Base-by-base conservation (phyloP, 2,329 filamentous ascomycete genomes). In the Sarocladium kiliense region DNA sequence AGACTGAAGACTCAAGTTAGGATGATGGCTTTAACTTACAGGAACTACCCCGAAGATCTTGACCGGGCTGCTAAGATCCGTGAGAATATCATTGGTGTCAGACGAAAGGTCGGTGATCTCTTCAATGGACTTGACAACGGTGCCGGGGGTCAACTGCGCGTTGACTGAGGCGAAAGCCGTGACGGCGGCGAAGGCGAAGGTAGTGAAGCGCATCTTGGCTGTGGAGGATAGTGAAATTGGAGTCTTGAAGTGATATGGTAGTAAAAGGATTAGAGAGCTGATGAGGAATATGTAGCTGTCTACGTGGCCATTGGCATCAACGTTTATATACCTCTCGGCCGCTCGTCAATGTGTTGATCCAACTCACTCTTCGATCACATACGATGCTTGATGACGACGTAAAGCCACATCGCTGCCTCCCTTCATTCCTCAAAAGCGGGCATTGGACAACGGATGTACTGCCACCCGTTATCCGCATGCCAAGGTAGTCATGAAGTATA, bases 101-200 rank as follows among this genome's bases (percentile, higher is more conserved):
- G 10, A 10, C 19, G 62, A 60, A 10, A 58, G 4, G 32, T 56
- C 34, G 51, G 47, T 57, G 18, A 64, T 55, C 26, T 53, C 45
- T 18, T 58, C 23, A 47, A 63, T 54, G 34, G 53, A 32, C 6
- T 30, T 34, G 45, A 56, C 39, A 39, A 62, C 39, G 14, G 39
- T 30, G 32, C 56, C 45, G 19, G 58, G 41, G 19, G 54, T 39
- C 27, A 54, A 37, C 23, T 56, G 53, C 14, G 59, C 57, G 27
- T 58, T 58, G 37, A 50, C 58, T 3, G 57, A 55, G 18, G 56
- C 57, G 39, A 54, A 56, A 23, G 63, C 55, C 37, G 59, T 54
- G 55, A 59, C n/a, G 50, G 60, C 54, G 47, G 53, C 41, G 34
- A 61, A n/a, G 51, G 58, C 49, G 23, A 62, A 30, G 23, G 44